These are phyloP conservation scores for Casuarina cunninghamiana DNA, from an alignment of 306 rosid species.

Conservation along the genomic window DNA sequence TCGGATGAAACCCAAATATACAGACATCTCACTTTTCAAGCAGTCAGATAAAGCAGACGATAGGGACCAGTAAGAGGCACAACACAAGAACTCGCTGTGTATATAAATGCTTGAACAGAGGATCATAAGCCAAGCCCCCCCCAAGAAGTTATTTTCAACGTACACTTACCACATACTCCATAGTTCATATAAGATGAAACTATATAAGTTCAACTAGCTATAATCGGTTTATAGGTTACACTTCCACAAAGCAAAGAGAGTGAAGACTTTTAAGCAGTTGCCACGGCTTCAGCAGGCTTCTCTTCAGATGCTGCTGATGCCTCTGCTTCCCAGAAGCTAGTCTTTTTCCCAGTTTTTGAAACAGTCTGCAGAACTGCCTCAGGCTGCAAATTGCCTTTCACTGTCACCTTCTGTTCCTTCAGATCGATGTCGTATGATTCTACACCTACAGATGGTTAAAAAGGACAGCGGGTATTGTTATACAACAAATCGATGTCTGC, in stretches of 20 bases:
- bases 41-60: no score
- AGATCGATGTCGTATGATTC: slow-evolving; percentile 85
- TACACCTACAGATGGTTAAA: slow-evolving; percentile 56
- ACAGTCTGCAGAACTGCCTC: slow-evolving; percentile 76
- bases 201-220: slow-evolving; percentile 18
- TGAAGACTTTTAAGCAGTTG: slow-evolving; percentile 40
- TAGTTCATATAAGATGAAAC: slow-evolving; percentile 6
- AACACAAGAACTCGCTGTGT: no score
- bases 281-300: slow-evolving; percentile 50
- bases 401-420: slow-evolving; percentile 90
- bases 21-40: no score
- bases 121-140: slow-evolving; percentile 19
- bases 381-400: slow-evolving; percentile 67
- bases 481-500: neutral
- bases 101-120: neutral
- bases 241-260: slow-evolving; percentile 17
- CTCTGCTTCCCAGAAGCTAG: slow-evolving; percentile 71
- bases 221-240: slow-evolving; percentile 20
- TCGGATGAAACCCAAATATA: no score
- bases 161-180: slow-evolving; percentile 16
- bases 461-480: slow-evolving; percentile 9
- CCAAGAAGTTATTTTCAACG: slow-evolving; percentile 15
- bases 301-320: slow-evolving; percentile 36
- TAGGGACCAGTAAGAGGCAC: no score
- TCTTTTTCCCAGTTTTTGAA: slow-evolving; percentile 88